phyloP scores from a whole-genome alignment of 2,329 filamentous ascomycete genomes.

The Alternaria brassicicola region DNA sequence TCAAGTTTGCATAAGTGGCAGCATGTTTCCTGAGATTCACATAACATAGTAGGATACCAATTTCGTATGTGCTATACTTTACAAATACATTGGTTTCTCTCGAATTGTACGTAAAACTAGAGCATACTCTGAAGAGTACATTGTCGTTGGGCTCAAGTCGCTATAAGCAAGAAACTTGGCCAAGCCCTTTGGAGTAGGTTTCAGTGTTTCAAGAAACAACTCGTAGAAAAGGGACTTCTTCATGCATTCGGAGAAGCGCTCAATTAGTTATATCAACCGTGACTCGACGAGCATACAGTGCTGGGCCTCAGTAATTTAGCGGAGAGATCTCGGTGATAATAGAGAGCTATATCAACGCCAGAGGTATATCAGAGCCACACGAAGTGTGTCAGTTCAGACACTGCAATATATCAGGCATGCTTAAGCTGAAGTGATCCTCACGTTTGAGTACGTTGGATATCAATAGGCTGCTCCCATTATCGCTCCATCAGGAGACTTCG shows the following conservation, averaged over 20 bases:
- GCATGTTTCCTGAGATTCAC: conserved; percentile 3
- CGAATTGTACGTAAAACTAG: neutral
- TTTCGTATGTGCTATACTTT: conserved; percentile 4
- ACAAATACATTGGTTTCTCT: neutral
- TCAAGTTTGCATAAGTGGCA: conserved; percentile 1
- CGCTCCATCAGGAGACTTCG: neutral
- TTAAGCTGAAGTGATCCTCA: neutral
- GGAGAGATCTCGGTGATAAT: too few relatives aligned
- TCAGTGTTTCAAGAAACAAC: too few relatives aligned
- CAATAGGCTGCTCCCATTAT: neutral
- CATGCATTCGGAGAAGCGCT: too few relatives aligned
- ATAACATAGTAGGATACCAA: conserved; percentile 15
- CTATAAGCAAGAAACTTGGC: neutral
- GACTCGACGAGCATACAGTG: too few relatives aligned
- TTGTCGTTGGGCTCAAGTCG: too few relatives aligned
- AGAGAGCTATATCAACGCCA: too few relatives aligned
- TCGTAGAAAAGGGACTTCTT: too few relatives aligned
- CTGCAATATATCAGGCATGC: neutral
- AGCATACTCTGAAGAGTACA: neutral
- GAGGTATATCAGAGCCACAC: too few relatives aligned
- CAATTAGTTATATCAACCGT: too few relatives aligned
- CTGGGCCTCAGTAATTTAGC: too few relatives aligned
- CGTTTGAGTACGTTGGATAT: neutral
- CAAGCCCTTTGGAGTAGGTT: neutral
- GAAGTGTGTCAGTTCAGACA: neutral